A percentile compares a stretch with the other conserved stretches of the same genome.
Conservation (phyloP, 345 rosid species). For the Melastoma malabathricum region DNA sequence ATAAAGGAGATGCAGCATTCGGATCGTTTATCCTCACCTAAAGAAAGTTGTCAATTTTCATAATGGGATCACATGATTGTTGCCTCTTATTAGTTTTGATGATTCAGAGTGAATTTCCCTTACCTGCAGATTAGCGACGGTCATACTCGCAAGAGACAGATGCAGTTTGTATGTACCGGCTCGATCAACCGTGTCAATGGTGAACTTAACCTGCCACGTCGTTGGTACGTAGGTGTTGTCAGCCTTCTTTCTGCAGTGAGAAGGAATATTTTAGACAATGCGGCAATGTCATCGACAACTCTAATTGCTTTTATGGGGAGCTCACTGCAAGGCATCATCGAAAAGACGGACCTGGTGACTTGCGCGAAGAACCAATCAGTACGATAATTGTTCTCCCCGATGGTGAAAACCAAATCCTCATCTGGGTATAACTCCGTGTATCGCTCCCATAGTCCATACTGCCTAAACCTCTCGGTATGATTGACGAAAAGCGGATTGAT, state of each 20-base stretch:
- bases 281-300: background rate
- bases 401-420: slow-evolving; percentile 50
- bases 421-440: slow-evolving; percentile 66
- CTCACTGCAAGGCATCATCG: background rate
- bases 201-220: slow-evolving; percentile 65
- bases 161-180: slow-evolving; percentile 26
- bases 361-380: slow-evolving; percentile 86
- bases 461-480: slow-evolving; percentile 62
- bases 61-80: background rate
- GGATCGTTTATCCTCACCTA: slow-evolving; percentile 64
- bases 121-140: slow-evolving; percentile 43
- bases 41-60: background rate
- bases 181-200: slow-evolving; percentile 14
- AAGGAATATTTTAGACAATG: background rate
- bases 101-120: background rate
- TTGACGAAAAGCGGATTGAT: slow-evolving; percentile 50
- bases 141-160: slow-evolving; percentile 50
- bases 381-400: slow-evolving; percentile 39
- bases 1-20: slow-evolving; percentile 35
- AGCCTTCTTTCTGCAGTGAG: slow-evolving; percentile 25
- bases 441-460: slow-evolving; percentile 92
- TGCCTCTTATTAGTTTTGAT: background rate
- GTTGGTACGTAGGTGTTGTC: slow-evolving; percentile 37
- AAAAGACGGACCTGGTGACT: slow-evolving; percentile 44
- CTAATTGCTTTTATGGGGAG: background rate